These are phyloP conservation scores for Paramecium bursaria DNA, from an alignment of 73 alveolate species.

Conservation along the genomic window DNA sequence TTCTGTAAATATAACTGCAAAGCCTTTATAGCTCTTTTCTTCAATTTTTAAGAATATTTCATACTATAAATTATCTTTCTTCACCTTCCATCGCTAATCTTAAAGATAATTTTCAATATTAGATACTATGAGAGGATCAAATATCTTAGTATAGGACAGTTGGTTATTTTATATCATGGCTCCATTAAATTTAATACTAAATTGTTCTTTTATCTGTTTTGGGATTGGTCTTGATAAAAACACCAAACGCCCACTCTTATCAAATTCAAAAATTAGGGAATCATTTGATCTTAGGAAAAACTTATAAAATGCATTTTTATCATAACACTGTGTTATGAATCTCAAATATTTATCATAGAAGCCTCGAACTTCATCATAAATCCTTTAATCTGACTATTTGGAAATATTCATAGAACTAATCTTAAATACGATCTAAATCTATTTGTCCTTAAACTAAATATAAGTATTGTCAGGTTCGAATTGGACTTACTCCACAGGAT, in stretches of 20 bases:
- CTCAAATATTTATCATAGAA: constrained; percentile 36
- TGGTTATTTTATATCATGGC: background rate
- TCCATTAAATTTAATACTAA: constrained; percentile 37
- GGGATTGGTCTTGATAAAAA: constrained; percentile 53
- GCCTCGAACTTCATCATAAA: constrained; percentile 11
- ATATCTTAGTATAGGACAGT: constrained; percentile 36
- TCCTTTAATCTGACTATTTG: constrained; percentile 27
- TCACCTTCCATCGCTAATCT: constrained; percentile 53
- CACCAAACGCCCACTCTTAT: constrained; percentile 51
- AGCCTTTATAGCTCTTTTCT: constrained; percentile 51
- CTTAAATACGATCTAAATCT: background rate
- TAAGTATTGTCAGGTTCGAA: constrained; percentile 15
- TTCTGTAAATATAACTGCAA: constrained; percentile 47
- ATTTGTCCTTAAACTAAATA: constrained; percentile 23
- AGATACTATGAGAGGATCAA: constrained; percentile 20
- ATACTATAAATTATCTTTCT: constrained; percentile 27
- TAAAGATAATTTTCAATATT: constrained; percentile 36
- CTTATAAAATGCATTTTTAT: constrained; percentile 53
- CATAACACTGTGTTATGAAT: constrained; percentile 48
- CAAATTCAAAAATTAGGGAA: constrained; percentile 56
- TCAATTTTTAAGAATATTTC: constrained; percentile 49
- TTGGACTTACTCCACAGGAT: background rate
- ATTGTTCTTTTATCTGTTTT: background rate
- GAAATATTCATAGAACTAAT: constrained; percentile 8
- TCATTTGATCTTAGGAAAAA: constrained; percentile 58